Evolutionary conservation across 345 rosid genomes (phyloP).

Genomic region (Eucalyptus camaldulensis): DNA sequence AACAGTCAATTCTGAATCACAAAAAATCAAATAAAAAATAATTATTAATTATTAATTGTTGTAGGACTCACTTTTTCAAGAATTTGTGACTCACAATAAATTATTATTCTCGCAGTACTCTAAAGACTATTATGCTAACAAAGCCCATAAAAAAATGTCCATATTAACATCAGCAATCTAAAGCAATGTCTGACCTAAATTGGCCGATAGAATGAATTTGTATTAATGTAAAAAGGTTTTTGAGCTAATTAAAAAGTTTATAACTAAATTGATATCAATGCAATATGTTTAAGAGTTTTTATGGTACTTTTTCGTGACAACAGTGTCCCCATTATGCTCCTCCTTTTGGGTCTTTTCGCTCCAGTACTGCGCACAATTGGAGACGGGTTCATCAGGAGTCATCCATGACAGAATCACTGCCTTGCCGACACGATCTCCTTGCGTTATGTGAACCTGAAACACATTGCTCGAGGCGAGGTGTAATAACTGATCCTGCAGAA

Average conservation of each 20-base stretch:
- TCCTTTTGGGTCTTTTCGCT: neutral
- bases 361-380: constrained; percentile 7
- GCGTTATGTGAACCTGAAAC: constrained; percentile 27
- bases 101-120: rapidly evolving
- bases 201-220: rapidly evolving
- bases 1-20: rapidly evolving
- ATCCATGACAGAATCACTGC: constrained; percentile 34
- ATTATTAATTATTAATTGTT: rapidly evolving
- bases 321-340: neutral
- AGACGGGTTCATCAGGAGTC: constrained; percentile 2
- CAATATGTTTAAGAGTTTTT: rapidly evolving
- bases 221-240: too few relatives aligned
- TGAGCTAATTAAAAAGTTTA: too few relatives aligned
- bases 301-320: neutral
- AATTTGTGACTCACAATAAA: too few relatives aligned
- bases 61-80: too few relatives aligned
- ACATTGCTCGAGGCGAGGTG: neutral
- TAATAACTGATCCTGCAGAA: neutral
- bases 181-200: rapidly evolving
- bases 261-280: rapidly evolving
- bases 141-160: too few relatives aligned
- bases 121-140: rapidly evolving
- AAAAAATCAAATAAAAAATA: too few relatives aligned
- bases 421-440: constrained; percentile 23
- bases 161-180: rapidly evolving